Percentiles rank a stretch among this genome's conserved stretches.
Conservation (phyloP, 345 rosid genomes). For the Salix purpurea region DNA sequence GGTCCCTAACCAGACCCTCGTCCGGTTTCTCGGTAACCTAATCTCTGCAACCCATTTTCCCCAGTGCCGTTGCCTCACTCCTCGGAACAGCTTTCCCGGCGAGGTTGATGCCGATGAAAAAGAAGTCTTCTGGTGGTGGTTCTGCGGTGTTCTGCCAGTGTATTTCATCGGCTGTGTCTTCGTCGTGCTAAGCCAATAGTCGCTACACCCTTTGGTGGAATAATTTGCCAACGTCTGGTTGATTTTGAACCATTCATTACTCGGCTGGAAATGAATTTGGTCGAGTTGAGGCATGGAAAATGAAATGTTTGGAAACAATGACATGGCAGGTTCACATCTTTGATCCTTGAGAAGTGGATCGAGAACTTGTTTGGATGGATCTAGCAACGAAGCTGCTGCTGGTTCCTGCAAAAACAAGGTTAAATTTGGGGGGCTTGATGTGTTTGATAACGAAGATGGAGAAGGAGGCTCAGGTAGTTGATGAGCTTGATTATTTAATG, state of each 20-base stretch:
- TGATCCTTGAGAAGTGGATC: slow-evolving; percentile 14
- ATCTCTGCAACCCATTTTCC: slow-evolving; percentile 99
- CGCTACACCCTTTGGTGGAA: slow-evolving; percentile 39
- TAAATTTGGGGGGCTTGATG: slow-evolving; percentile 47
- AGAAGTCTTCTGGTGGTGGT: slow-evolving; percentile 28
- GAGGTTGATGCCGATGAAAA: slow-evolving; percentile 21
- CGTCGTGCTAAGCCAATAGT: slow-evolving; percentile 53
- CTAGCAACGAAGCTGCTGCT: slow-evolving; percentile 7
- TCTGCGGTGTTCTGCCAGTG: slow-evolving; percentile 35
- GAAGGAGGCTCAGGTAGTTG: slow-evolving; percentile 27
- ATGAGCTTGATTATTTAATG: slow-evolving; percentile 17
- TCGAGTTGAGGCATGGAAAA: slow-evolving; percentile 18
- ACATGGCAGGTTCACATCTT: slow-evolving; percentile 8
- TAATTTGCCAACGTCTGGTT: slow-evolving; percentile 30
- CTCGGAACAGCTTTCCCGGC: slow-evolving; percentile 69
- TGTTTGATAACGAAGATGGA: slow-evolving; percentile 21
- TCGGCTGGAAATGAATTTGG: slow-evolving; percentile 19
- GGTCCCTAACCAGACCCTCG: slow-evolving; percentile 97
- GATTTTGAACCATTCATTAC: slow-evolving; percentile 45
- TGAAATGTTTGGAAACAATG: slow-evolving; percentile 22
- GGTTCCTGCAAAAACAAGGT: slow-evolving; percentile 59
- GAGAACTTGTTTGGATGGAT: slow-evolving; percentile 27
- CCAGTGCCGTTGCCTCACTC: slow-evolving; percentile 97
- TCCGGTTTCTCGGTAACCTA: slow-evolving; percentile 82
- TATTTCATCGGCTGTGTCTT: slow-evolving; percentile 70